Percentiles rank a stretch among this genome's conserved stretches.
phyloP scores from a whole-genome alignment of 306 rosid species.

The Pterocarpus santalinus region DNA sequence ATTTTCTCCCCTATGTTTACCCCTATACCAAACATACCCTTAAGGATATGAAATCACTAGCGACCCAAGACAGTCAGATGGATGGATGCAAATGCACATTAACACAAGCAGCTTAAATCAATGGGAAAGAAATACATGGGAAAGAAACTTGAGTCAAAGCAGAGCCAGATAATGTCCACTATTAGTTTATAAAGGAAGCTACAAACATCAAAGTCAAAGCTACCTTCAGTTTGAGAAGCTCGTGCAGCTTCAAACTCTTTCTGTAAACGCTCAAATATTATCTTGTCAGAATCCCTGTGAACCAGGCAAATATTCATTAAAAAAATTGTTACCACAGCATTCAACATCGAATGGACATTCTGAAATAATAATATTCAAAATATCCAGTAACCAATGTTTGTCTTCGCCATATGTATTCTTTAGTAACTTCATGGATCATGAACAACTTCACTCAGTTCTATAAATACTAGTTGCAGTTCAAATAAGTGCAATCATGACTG shows the following conservation, averaged over 20 bases:
- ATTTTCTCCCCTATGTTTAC: no score
- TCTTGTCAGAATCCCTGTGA: constrained; percentile 92
- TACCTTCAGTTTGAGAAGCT: constrained; percentile 90
- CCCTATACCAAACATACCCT: neutral
- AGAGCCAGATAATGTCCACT: constrained; percentile 14
- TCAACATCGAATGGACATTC: constrained; percentile 24
- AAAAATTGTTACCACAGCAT: constrained; percentile 3
- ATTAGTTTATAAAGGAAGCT: constrained; percentile 32
- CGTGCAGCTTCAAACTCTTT: constrained; percentile 89
- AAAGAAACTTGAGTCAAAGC: constrained; percentile 31
- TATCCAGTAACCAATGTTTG: neutral
- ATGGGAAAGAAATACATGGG: neutral
- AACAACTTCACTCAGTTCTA: constrained; percentile 18
- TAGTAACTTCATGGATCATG: neutral
- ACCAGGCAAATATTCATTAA: constrained; percentile 25
- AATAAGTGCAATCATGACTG: constrained; percentile 8
- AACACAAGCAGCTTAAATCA: neutral
- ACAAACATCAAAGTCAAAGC: constrained; percentile 34
- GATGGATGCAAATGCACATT: neutral
- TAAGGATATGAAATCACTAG: neutral
- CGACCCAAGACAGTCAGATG: constrained; percentile 3
- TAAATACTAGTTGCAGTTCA: constrained; percentile 13
- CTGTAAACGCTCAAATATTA: constrained; percentile 75
- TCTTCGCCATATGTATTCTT: neutral
- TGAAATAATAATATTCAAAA: constrained; percentile 31